Conservation (phyloP, 805 yeast species). For the Osmozyma mogii region DNA sequence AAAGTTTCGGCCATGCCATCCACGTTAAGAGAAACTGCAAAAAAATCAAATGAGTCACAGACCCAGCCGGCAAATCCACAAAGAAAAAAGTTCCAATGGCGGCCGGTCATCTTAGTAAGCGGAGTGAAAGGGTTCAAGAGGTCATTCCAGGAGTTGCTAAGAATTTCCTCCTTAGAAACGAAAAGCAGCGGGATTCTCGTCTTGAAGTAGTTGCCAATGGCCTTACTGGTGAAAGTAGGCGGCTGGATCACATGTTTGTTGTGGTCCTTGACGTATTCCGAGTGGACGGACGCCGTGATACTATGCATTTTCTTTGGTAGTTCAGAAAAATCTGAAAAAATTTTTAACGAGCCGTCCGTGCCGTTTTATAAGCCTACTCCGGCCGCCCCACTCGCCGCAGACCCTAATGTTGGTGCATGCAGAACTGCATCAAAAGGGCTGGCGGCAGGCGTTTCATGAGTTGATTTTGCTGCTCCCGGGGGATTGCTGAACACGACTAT, state of each 20-base stretch:
- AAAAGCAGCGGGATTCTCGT: slow-evolving; percentile 44
- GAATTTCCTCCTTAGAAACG: slow-evolving; percentile 37
- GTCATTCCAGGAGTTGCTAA: slow-evolving; percentile 26
- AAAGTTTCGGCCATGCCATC: slow-evolving; percentile 39
- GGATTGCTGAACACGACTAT: too few relatives aligned
- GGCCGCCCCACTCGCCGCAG: too few relatives aligned
- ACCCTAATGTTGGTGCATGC: slow-evolving; percentile 6
- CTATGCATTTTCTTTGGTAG: too few relatives aligned
- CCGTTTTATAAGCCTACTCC: too few relatives aligned
- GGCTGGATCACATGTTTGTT: slow-evolving; percentile 15
- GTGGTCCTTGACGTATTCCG: slow-evolving; percentile 8
- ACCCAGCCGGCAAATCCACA: slow-evolving; percentile 55
- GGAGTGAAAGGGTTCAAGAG: slow-evolving; percentile 59
- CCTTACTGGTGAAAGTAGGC: slow-evolving; percentile 21
- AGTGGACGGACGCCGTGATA: slow-evolving; percentile 9
- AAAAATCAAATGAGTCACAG: slow-evolving; percentile 61
- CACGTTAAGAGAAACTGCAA: slow-evolving; percentile 47
- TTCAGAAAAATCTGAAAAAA: too few relatives aligned
- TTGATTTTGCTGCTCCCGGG: too few relatives aligned
- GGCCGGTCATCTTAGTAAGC: slow-evolving; percentile 34
- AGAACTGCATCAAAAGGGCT: slow-evolving; percentile 1
- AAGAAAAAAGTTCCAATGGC: slow-evolving; percentile 46
- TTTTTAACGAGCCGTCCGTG: too few relatives aligned
- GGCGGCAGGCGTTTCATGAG: background rate
- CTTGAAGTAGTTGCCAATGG: slow-evolving; percentile 28